Conservation (phyloP, 768 basidiomycete species). For the Termitomyces bulborhizus region DNA sequence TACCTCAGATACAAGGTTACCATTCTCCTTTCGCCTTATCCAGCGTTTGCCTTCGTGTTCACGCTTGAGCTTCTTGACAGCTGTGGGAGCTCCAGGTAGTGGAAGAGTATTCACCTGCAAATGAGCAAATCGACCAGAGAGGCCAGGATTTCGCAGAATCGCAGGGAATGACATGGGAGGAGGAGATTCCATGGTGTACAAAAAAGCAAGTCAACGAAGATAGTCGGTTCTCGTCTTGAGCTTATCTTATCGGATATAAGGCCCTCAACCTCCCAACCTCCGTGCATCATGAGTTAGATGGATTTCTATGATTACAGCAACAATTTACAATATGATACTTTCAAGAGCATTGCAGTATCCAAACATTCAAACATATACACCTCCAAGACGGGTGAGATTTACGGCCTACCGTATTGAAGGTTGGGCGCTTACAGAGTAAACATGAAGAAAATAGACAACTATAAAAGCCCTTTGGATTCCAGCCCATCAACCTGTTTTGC, state of each 20-base stretch:
- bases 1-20: constrained; percentile 29
- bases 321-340: neutral
- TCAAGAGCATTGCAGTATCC: neutral
- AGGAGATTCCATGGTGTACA: constrained; percentile 22
- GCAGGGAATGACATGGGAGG: constrained; percentile 68
- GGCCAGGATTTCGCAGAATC: constrained; percentile 53
- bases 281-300: too few relatives aligned
- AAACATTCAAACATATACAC: neutral
- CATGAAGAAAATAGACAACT: neutral
- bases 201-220: neutral
- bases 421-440: neutral
- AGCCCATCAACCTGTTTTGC: constrained; percentile 13
- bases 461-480: constrained; percentile 5
- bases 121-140: constrained; percentile 49
- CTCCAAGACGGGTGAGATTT: neutral
- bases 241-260: constrained; percentile 4
- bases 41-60: constrained; percentile 75
- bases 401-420: neutral
- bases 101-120: constrained; percentile 25
- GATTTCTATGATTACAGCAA: neutral
- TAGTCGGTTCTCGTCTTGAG: neutral
- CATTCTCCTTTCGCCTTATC: constrained; percentile 71
- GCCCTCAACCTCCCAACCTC: too few relatives aligned
- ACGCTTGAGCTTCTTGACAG: constrained; percentile 36
- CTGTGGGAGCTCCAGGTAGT: constrained; percentile 10